Evolutionary conservation across 805 yeast species (phyloP).

Genomic region (Suhomyces vadensis): DNA sequence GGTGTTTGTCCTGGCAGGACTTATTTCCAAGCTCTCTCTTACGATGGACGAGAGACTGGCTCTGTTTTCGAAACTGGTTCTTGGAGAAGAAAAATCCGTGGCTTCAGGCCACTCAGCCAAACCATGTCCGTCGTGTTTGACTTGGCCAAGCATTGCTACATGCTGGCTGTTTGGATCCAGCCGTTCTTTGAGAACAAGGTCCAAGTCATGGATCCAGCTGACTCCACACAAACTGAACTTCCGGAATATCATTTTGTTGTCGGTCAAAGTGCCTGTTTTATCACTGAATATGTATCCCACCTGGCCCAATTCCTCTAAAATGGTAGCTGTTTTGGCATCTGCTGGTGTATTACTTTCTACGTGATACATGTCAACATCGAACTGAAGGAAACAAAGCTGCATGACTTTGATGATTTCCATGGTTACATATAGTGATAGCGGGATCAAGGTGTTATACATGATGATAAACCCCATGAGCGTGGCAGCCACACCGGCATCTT

Average conservation of each 20-base stretch:
- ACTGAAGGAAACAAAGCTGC: constrained; percentile 78
- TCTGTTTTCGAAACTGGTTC: constrained; percentile 16
- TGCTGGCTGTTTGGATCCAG: constrained; percentile 6
- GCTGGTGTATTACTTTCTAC: constrained; percentile 83
- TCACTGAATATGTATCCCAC: constrained; percentile 94
- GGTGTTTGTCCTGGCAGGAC: constrained; percentile 20
- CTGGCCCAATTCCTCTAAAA: constrained; percentile 95
- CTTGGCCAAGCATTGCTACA: not conserved
- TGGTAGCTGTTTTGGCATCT: constrained; percentile 92
- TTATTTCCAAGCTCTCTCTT: constrained; percentile 34
- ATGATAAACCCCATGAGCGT: constrained; percentile 94
- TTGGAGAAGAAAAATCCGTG: constrained; percentile 2
- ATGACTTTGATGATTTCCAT: constrained; percentile 92
- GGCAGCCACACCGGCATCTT: constrained; percentile 83
- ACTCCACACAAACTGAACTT: constrained; percentile 86
- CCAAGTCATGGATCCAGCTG: constrained; percentile 84
- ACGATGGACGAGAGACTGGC: constrained; percentile 35
- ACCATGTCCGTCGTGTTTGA: not conserved
- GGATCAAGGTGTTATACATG: constrained; percentile 96
- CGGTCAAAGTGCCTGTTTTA: constrained; percentile 96
- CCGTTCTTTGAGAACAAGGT: constrained; percentile 37
- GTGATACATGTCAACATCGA: constrained; percentile 95
- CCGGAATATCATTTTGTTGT: constrained; percentile 88
- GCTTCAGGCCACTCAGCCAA: not conserved
- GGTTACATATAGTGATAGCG: constrained; percentile 90